A percentile compares a stretch with the other conserved stretches of the same genome.
phyloP scores from a whole-genome alignment of 192 early-diverging fungal genomes.

The Coemansia sp. region DNA sequence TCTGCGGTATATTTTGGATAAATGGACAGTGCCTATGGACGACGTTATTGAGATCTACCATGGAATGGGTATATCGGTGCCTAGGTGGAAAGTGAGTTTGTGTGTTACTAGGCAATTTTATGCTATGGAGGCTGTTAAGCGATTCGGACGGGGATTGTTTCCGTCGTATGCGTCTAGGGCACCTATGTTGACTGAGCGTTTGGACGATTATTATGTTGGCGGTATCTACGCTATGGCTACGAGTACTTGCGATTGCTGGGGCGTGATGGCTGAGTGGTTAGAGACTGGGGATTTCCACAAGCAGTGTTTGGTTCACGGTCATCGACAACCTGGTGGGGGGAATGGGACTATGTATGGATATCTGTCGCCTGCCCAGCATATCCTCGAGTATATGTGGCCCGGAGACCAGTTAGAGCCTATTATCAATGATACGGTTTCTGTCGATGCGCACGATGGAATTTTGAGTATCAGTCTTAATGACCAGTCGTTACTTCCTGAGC shows the following conservation, averaged over 20 bases:
- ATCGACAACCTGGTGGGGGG: not conserved
- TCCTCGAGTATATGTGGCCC: slow-evolving; percentile 19
- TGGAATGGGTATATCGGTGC: slow-evolving; percentile 28
- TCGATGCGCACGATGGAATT: slow-evolving; percentile 13
- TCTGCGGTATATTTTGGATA: slow-evolving; percentile 33
- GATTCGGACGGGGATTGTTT: slow-evolving; percentile 48
- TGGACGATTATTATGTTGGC: slow-evolving; percentile 73
- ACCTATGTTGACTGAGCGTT: slow-evolving; percentile 76
- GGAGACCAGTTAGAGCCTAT: not conserved
- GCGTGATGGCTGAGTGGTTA: slow-evolving; percentile 37
- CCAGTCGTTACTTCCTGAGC: not conserved
- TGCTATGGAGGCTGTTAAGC: slow-evolving; percentile 56
- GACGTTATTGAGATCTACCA: slow-evolving; percentile 48
- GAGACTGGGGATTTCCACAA: slow-evolving; percentile 37
- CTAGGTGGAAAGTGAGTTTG: slow-evolving; percentile 31
- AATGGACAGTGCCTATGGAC: slow-evolving; percentile 46
- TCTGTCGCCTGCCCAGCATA: slow-evolving; percentile 5
- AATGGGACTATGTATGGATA: not conserved
- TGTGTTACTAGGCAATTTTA: slow-evolving; percentile 52
- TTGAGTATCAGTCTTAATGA: slow-evolving; percentile 19
- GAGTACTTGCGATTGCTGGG: slow-evolving; percentile 42
- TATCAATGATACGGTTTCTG: slow-evolving; percentile 17
- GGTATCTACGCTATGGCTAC: slow-evolving; percentile 58
- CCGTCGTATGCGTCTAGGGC: slow-evolving; percentile 56
- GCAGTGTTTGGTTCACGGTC: slow-evolving; percentile 35